phyloP scores from a whole-genome alignment of 768 basidiomycete genomes.

The Leccinum subtestaceum region DNA sequence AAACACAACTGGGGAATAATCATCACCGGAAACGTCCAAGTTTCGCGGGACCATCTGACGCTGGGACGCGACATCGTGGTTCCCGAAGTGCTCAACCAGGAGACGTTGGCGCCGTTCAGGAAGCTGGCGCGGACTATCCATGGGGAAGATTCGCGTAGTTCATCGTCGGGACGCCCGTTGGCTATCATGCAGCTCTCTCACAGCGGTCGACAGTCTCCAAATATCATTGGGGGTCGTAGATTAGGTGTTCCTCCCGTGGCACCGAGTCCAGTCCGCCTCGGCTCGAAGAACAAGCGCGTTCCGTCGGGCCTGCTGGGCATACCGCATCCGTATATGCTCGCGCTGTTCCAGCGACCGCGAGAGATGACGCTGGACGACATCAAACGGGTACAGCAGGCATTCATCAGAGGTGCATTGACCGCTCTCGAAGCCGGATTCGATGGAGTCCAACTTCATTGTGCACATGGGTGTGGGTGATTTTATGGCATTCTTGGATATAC shows the following conservation, averaged over 20 bases:
- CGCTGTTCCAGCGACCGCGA: slow-evolving; percentile 61
- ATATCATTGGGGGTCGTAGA: slow-evolving; percentile 64
- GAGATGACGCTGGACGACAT: slow-evolving; percentile 63
- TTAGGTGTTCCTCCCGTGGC: slow-evolving; percentile 62
- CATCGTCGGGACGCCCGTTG: slow-evolving; percentile 28
- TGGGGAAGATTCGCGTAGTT: slow-evolving; percentile 19
- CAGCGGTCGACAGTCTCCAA: slow-evolving; percentile 76
- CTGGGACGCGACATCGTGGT: slow-evolving; percentile 72
- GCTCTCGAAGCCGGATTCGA: slow-evolving; percentile 76
- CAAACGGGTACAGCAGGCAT: slow-evolving; percentile 53
- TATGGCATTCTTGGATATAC: neutral
- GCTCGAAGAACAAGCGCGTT: slow-evolving; percentile 23
- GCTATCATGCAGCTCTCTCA: slow-evolving; percentile 86
- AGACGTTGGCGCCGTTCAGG: slow-evolving; percentile 49
- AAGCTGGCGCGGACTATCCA: slow-evolving; percentile 52
- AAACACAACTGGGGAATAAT: slow-evolving; percentile 83
- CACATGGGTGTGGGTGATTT: slow-evolving; percentile 73
- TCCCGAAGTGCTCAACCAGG: slow-evolving; percentile 43
- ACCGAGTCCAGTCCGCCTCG: slow-evolving; percentile 62
- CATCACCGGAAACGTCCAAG: slow-evolving; percentile 82
- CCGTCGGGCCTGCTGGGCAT: slow-evolving; percentile 8
- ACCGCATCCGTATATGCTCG: slow-evolving; percentile 29
- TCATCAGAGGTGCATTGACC: slow-evolving; percentile 63
- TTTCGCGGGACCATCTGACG: slow-evolving; percentile 57
- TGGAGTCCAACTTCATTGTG: slow-evolving; percentile 81